A percentile compares a stretch with the other conserved stretches of the same genome.
phyloP scores from a whole-genome alignment of 2,329 filamentous ascomycete species.

The Pseudofabraea citricarpa region DNA sequence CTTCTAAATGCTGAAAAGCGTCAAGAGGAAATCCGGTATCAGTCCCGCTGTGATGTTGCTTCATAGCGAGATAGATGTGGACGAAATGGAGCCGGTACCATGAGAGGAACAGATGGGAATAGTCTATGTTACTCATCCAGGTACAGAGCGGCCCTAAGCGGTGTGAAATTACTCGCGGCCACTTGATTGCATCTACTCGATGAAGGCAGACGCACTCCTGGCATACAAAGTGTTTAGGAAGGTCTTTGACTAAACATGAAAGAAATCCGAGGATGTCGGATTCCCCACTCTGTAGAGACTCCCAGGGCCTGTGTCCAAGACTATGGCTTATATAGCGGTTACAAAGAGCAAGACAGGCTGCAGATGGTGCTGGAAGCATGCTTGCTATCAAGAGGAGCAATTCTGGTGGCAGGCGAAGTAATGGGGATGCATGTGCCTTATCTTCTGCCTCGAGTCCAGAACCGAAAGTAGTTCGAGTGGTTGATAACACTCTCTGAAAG shows the following conservation, averaged over 20 bases:
- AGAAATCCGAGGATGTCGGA: conserved; percentile 10
- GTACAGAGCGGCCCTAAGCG: conserved; percentile 2
- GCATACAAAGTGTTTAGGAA: conserved; percentile 11
- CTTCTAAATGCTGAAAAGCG: conserved; percentile 11
- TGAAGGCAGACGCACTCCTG: conserved; percentile 10
- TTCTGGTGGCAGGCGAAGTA: conserved; percentile 13
- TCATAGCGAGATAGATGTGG: conserved; percentile 15
- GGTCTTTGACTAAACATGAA: conserved; percentile 7
- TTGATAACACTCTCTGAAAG: conserved; percentile 5
- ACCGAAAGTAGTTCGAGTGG: conserved; percentile 3
- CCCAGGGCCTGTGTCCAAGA: conserved; percentile 8
- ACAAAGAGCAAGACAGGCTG: conserved; percentile 11
- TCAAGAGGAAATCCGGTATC: conserved; percentile 12
- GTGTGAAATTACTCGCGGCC: conserved; percentile 5
- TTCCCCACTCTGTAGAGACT: conserved; percentile 5
- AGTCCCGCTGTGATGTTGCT: conserved; percentile 7
- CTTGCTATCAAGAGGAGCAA: conserved; percentile 9
- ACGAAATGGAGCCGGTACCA: conserved; percentile 10
- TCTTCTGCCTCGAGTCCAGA: conserved; percentile 4
- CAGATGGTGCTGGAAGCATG: conserved; percentile 10
- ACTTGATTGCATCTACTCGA: conserved; percentile 8
- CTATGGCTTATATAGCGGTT: conserved; percentile 7
- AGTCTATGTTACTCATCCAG: conserved; percentile 1
- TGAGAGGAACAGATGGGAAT: conserved; percentile 5
- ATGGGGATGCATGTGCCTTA: not conserved